phyloP scores from a whole-genome alignment of 768 basidiomycete species.

The Kwoniella sp. region DNA sequence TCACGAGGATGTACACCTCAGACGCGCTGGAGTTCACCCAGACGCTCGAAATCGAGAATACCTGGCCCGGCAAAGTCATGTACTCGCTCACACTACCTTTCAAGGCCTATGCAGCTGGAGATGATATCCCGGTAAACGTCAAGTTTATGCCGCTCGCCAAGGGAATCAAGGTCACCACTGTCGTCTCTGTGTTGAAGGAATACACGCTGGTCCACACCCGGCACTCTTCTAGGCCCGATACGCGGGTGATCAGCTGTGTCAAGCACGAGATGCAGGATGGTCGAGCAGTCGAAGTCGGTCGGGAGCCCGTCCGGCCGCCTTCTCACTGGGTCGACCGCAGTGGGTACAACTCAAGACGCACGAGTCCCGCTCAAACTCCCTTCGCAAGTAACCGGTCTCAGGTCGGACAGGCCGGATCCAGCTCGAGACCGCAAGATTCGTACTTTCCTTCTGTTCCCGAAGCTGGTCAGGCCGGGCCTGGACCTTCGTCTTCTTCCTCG shows the following conservation, averaged over 20 bases:
- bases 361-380: conserved; percentile 22
- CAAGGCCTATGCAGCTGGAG: conserved; percentile 93
- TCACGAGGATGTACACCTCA: conserved; percentile 72
- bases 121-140: conserved; percentile 74
- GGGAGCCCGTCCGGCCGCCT: conserved; percentile 28
- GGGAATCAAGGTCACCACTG: conserved; percentile 71
- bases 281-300: conserved; percentile 33
- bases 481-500: conserved; percentile 25
- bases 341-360: conserved; percentile 4
- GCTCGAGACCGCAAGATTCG: conserved; percentile 15
- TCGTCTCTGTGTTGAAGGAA: conserved; percentile 74
- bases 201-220: conserved; percentile 65
- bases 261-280: conserved; percentile 73
- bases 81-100: conserved; percentile 86
- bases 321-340: conserved; percentile 18
- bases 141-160: conserved; percentile 87
- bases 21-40: conserved; percentile 95
- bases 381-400: conserved; percentile 8
- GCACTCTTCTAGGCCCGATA: conserved; percentile 65
- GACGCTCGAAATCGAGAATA: conserved; percentile 85
- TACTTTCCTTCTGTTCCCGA: conserved; percentile 19
- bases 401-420: background rate
- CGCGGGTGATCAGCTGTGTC: conserved; percentile 64
- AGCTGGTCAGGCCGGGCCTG: conserved; percentile 15
- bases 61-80: conserved; percentile 97